Evolutionary conservation across 2,329 filamentous ascomycete genomes (phyloP).

Genomic region (Clarireedia monteithiana): DNA sequence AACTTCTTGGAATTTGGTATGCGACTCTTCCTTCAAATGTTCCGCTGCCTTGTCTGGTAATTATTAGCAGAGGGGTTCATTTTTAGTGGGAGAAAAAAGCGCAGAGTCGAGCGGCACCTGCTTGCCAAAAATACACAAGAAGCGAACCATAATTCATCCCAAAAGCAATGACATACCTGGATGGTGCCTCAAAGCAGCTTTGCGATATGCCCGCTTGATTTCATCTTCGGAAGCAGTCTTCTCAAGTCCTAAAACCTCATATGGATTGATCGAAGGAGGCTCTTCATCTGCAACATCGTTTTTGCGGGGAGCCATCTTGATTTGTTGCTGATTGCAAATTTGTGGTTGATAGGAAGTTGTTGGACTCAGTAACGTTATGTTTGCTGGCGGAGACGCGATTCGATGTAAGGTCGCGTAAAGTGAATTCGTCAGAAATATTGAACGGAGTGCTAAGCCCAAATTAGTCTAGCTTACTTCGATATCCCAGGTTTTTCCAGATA

Average conservation of each 20-base stretch:
- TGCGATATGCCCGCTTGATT: conserved; percentile 87
- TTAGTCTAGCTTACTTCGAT: too few relatives aligned
- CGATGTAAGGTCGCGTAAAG: conserved; percentile 4
- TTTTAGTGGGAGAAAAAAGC: not conserved
- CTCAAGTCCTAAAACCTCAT: conserved; percentile 67
- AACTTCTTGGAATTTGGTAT: conserved; percentile 78
- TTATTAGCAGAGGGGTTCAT: conserved; percentile 6
- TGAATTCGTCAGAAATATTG: not conserved
- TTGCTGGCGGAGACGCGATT: conserved; percentile 2
- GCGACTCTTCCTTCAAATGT: conserved; percentile 62
- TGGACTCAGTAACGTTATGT: not conserved
- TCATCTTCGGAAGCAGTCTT: conserved; percentile 66
- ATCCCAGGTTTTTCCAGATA: too few relatives aligned
- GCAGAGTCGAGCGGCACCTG: not conserved
- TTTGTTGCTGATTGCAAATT: not conserved
- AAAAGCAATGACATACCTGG: conserved; percentile 49
- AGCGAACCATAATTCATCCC: not conserved
- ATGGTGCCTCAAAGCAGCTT: conserved; percentile 80
- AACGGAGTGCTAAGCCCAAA: not conserved
- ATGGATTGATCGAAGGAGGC: conserved; percentile 54
- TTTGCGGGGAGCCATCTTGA: conserved; percentile 11
- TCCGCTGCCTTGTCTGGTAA: conserved; percentile 65
- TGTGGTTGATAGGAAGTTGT: not conserved
- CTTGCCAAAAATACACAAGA: not conserved
- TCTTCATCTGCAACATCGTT: conserved; percentile 24